Percentiles rank a stretch among this genome's conserved stretches.
phyloP scores from a whole-genome alignment of 192 early-diverging fungal genomes.

The Neocallimastix lanati region DNA sequence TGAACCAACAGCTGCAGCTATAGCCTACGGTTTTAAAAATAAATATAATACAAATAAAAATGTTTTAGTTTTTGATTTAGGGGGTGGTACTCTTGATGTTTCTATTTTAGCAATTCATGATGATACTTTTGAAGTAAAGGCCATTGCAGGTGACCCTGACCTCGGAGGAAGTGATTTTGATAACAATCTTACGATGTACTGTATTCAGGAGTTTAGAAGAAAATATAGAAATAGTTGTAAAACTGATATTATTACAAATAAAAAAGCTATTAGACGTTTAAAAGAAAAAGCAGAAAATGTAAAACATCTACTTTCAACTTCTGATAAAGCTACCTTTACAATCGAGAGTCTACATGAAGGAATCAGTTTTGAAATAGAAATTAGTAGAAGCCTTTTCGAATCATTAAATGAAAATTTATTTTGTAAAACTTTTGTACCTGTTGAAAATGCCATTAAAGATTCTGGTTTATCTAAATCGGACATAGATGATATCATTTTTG shows the following conservation, averaged over 20 bases:
- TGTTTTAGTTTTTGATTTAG: slow-evolving; percentile 64
- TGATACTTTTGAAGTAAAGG: slow-evolving; percentile 61
- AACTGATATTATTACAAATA: slow-evolving; percentile 52
- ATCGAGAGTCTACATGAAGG: too few relatives aligned
- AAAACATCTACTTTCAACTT: too few relatives aligned
- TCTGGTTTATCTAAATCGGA: slow-evolving; percentile 53
- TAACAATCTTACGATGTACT: slow-evolving; percentile 28
- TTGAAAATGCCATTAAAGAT: slow-evolving; percentile 52
- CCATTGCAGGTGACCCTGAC: slow-evolving; percentile 64
- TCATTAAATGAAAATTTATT: too few relatives aligned
- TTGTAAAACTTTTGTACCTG: slow-evolving; percentile 47
- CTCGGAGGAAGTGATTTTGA: slow-evolving; percentile 70
- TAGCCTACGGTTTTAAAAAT: slow-evolving; percentile 61
- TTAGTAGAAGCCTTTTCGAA: too few relatives aligned
- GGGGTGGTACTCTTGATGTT: slow-evolving; percentile 75
- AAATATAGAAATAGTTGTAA: slow-evolving; percentile 51
- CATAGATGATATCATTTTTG: slow-evolving; percentile 61
- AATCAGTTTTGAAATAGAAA: too few relatives aligned
- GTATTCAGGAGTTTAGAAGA: slow-evolving; percentile 29
- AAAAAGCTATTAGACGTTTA: slow-evolving; percentile 51
- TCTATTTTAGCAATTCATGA: slow-evolving; percentile 55
- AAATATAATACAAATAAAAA: slow-evolving; percentile 53
- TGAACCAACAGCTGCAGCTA: slow-evolving; percentile 77
- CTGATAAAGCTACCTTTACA: too few relatives aligned
- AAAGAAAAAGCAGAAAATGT: slow-evolving; percentile 52